Evolutionary conservation across 306 rosid species (phyloP), one percentile per base, ranked within the genome.

Genomic region (Ormosia semicastrata): DNA sequence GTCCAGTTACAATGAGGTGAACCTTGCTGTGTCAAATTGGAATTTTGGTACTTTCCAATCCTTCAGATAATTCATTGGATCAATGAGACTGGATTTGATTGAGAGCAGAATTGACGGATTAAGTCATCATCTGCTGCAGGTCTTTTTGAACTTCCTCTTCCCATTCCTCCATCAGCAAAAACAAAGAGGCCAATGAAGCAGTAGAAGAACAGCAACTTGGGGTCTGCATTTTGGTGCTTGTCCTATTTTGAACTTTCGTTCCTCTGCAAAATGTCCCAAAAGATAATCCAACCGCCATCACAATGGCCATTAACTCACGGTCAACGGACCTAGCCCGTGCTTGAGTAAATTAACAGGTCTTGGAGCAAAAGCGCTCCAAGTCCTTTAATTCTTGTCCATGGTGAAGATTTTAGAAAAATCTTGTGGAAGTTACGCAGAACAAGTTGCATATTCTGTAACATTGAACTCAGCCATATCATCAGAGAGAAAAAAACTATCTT

Each of bases 1-100:
- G 83, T 88, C 98, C 97, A 93, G 81, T 82, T 85, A 77, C 98
- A 93, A 79, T 90, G 93, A 1, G 46, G 32, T n/a, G 80, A 86
- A 39, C 71, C 69, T 43, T 46, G 37, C 56, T 54, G 54, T 6
- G 81, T 67, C 12, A 58, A 70, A 8, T 83, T 89, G 85, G 43
- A n/a, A n/a, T n/a, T n/a, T 88, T 14, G 88, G 83, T 53, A 56
- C 18, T 17, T 81, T 75, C 98, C 98, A 91, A 44, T 90, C 94
- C 62, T 88, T 90, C 30, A 93, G 84, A 76, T 56, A 34, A 44
- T 76, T 84, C 85, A 83, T 75, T 44, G 92, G 91, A 85, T 93
- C 93, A 60, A 80, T 65, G 66, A 93, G 78, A 73, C 84, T 79
- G 6, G 98, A 83, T 82, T 90, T 93, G 70, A 93, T 75, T 13